Base-by-base conservation (phyloP, 2,329 filamentous ascomycete genomes). In the Neonectria neomacrospora region DNA sequence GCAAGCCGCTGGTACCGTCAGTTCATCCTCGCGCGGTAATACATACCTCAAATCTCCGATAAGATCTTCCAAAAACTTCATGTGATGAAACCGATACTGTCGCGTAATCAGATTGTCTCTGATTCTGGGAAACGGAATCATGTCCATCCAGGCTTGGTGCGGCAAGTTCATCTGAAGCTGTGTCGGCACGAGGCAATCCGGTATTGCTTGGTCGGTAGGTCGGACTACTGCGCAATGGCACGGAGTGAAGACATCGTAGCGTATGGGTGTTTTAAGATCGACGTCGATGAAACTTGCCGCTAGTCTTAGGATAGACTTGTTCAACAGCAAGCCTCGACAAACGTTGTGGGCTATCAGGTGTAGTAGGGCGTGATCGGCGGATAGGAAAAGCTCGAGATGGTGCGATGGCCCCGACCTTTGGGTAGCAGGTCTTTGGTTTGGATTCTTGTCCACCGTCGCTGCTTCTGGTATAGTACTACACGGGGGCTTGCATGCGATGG, bases 151-250 rank as follows among this genome's bases (percentile, higher is more conserved):
- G 9, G 18, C 41, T 2, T 63, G 55, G 20, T 70, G 68, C 3
- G 65, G 60, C 1, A 28, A 58, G 28, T 53, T 66, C 67, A 70
- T 70, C 23, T 70, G 67, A 22, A 66, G 56, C n/a, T 62, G 47
- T 11, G 67, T 70, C 44, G 67, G 67, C 9, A 47, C 14, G 1
- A 69, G 67, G 7, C 26, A 30, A 3, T 41, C 5, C 11, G 63
- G 67, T 7, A 70, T 22, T 11, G 32, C 16, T 28, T 23, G 41
- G 16, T 54, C 12, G 3, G 48, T 18, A 1, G 45, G 37, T 10
- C 58, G 65, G 2, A 69, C 11, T 3, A 69, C 47, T 0, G 30
- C 34, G 2, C 53, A 41, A 7, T 23, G 7, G 14, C 59, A 67
- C 1, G 14, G n/a, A 9, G 22, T 22, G 18, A 14, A 42, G 14